Conservation (phyloP, 192 early-diverging fungal species). For the Backusella psychrophila region DNA sequence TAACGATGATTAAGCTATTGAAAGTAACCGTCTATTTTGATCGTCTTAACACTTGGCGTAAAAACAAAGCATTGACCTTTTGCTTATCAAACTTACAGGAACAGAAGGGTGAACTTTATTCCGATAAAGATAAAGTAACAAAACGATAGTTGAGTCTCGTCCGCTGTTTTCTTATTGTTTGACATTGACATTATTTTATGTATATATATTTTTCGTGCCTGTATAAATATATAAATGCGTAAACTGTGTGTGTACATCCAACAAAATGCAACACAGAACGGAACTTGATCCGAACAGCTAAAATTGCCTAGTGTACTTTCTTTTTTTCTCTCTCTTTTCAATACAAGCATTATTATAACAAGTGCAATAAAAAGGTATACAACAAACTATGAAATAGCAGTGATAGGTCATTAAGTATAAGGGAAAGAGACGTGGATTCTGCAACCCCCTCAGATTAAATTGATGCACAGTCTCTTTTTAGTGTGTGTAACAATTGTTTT, state of each 20-base stretch:
- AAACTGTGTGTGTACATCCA: background rate
- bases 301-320: background rate
- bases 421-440: background rate
- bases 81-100: too few relatives aligned
- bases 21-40: too few relatives aligned
- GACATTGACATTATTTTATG: background rate
- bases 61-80: too few relatives aligned
- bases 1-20: too few relatives aligned
- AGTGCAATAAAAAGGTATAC: background rate
- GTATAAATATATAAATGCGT: too few relatives aligned
- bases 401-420: background rate
- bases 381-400: background rate
- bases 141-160: too few relatives aligned
- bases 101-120: background rate
- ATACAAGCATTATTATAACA: background rate
- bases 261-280: background rate
- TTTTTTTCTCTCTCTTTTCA: background rate
- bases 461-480: background rate
- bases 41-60: too few relatives aligned
- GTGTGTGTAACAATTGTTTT: background rate
- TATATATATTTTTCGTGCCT: background rate
- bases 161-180: background rate
- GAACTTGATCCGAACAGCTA: background rate
- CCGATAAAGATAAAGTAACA: background rate
- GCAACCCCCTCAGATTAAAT: background rate